Evolutionary conservation across 352 stramenopile genomes (phyloP), one percentile per base, ranked within the genome.

Genomic region (Stephanocyclus meneghinianus): DNA sequence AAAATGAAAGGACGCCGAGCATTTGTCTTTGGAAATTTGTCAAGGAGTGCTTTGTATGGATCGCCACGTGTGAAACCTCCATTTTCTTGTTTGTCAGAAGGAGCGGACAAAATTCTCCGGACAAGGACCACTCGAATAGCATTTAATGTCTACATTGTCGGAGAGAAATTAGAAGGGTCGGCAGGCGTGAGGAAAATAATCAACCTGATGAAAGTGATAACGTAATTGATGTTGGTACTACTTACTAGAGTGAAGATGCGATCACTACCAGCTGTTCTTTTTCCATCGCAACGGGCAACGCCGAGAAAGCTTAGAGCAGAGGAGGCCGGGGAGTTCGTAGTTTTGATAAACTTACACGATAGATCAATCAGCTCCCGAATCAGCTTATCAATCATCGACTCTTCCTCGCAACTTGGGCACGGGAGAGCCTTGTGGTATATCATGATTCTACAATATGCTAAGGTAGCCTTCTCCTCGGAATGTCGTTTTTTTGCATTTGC

Each of bases 381-480:
- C 44, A 61, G 47, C n/a, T 78, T n/a, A 44, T 83, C 69, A 47
- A 83, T 83, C 6, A 74, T 53, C 0, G n/a, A 55, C 51, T 83
- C 76, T 53, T 83, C 76, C 40, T 78, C 62, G 6, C 9, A 16
- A 60, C 62, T 83, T 42, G 69, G 68, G 62, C 2, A 48, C 4
- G 76, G 68, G 16, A 68, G 47, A 7, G 56, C 44, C 68, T 74
- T 74, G 48, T 83, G 63, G 42, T 66, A 70, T 42, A 77, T 53
- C 62, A 74, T 78, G n/a, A 83, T 64, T 45, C 69, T 42, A 61
- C 45, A 65, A 51, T 76, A 80, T 2, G 50, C 21, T 40, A 84
- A 64, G n/a, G 65, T 84, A 15, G 77, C 77, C 44, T 81, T 76
- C 37, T 80, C 77, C 32, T 57, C 26, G 65, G 47, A 30, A 60